Evolutionary conservation across 805 yeast genomes (phyloP).

Genomic region (Candida corydali): DNA sequence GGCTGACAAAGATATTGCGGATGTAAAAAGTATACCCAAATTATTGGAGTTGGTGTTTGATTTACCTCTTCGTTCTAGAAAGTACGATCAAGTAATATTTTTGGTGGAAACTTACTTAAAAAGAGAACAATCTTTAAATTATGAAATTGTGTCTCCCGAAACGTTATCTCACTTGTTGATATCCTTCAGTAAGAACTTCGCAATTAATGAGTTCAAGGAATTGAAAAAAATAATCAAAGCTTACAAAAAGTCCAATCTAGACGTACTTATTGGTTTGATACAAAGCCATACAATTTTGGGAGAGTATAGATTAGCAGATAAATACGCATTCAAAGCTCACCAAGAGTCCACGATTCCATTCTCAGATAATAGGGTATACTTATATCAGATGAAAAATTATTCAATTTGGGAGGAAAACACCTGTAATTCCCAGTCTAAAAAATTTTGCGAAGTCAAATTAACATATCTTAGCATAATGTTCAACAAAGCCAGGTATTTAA

Average conservation of each 20-base stretch:
- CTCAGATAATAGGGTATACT: constrained; percentile 21
- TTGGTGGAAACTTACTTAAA: not conserved
- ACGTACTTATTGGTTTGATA: constrained; percentile 24
- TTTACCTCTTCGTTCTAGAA: constrained; percentile 14
- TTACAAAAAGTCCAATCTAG: constrained; percentile 17
- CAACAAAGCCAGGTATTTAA: constrained; percentile 2
- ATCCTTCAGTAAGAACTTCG: constrained; percentile 6
- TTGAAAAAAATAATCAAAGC: constrained; percentile 1
- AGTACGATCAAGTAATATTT: constrained; percentile 12
- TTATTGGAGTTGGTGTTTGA: constrained; percentile 23
- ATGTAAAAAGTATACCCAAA: constrained; percentile 17
- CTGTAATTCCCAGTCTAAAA: constrained; percentile 4
- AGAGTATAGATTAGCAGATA: constrained; percentile 31
- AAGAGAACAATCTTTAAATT: not conserved
- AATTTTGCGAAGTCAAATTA: constrained; percentile 4
- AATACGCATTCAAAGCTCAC: constrained; percentile 28
- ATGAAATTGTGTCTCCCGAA: constrained; percentile 1
- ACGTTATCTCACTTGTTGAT: constrained; percentile 15
- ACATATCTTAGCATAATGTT: constrained; percentile 3
- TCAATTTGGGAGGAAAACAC: constrained; percentile 22
- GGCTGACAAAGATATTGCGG: constrained; percentile 14
- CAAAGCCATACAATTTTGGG: constrained; percentile 26
- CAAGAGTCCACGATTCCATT: constrained; percentile 24
- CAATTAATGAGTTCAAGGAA: not conserved
- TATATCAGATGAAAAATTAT: constrained; percentile 26